phyloP scores from a whole-genome alignment of 495 filamentous ascomycete genomes.

The Hyphodiscus hymeniophilus region DNA sequence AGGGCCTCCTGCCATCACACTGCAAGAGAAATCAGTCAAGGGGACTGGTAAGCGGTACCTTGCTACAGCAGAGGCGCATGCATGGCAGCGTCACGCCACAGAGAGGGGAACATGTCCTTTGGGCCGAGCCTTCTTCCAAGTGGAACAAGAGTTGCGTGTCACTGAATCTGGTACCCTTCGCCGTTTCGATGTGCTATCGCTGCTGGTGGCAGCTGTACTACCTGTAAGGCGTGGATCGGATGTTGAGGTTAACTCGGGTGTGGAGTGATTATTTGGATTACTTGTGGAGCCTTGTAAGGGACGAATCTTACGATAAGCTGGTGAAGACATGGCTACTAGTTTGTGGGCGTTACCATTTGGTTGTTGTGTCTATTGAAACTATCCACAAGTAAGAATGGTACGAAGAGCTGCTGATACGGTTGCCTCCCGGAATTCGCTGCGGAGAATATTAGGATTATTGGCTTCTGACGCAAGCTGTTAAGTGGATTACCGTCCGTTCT shows the following conservation, averaged over 20 bases:
- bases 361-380: not conserved
- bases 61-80: too few species aligned
- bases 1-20: conserved; percentile 23
- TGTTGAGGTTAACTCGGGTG: conserved; percentile 19
- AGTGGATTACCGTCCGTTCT: too few species aligned
- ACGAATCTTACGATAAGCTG: conserved; percentile 18
- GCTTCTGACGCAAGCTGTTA: not conserved
- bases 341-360: not conserved
- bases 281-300: conserved; percentile 17
- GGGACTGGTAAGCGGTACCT: conserved; percentile 70
- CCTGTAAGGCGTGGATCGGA: conserved; percentile 16
- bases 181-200: conserved; percentile 13
- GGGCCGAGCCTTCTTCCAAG: conserved; percentile 23
- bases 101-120: conserved; percentile 16
- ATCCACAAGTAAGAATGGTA: not conserved
- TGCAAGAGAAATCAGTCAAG: conserved; percentile 38
- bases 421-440: not conserved
- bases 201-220: conserved; percentile 10
- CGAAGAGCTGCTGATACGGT: not conserved
- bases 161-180: conserved; percentile 22
- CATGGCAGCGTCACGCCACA: not conserved
- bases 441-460: conserved; percentile 1
- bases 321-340: conserved; percentile 8
- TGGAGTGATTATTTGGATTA: conserved; percentile 19
- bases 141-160: conserved; percentile 22